Conservation (phyloP, 352 stramenopile genomes). For the Globisporangium nagaii region DNA sequence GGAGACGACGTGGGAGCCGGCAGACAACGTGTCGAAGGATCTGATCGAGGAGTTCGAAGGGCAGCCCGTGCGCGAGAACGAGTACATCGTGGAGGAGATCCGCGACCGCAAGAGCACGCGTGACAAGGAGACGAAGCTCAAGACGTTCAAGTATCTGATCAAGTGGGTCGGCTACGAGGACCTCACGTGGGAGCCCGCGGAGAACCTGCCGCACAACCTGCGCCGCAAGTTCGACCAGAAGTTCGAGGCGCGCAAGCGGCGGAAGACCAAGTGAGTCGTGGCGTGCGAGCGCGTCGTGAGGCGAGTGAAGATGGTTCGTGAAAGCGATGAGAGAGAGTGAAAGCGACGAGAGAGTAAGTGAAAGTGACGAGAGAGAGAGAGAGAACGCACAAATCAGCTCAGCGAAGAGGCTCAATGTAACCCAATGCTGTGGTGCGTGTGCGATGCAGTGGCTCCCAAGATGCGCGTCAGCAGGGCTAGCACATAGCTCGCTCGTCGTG, state of each 20-base stretch:
- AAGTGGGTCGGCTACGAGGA: constrained; percentile 85
- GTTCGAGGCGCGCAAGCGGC: constrained; percentile 32
- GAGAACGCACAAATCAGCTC: no score
- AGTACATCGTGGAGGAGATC: constrained; percentile 76
- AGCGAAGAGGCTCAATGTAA: no score
- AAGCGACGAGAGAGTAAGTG: no score
- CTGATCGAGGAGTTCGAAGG: constrained; percentile 77
- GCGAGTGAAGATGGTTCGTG: no score
- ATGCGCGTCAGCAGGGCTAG: no score
- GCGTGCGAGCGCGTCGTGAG: no score
- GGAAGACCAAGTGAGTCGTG: constrained; percentile 3
- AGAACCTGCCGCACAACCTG: constrained; percentile 75
- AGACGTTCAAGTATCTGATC: constrained; percentile 77
- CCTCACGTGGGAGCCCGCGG: constrained; percentile 66
- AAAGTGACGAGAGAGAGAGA: no score
- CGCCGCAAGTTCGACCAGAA: constrained; percentile 77
- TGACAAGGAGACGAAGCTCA: constrained; percentile 59
- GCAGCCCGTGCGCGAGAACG: constrained; percentile 62
- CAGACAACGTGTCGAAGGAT: constrained; percentile 71
- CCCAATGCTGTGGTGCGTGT: no score
- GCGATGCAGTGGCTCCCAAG: no score
- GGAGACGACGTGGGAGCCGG: constrained; percentile 73
- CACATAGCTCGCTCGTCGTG: no score
- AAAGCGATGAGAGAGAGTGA: no score
- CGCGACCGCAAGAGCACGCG: constrained; percentile 53